Evolutionary conservation across 2,329 filamentous ascomycete genomes (phyloP).

Genomic region (Xylariaceae sp.): DNA sequence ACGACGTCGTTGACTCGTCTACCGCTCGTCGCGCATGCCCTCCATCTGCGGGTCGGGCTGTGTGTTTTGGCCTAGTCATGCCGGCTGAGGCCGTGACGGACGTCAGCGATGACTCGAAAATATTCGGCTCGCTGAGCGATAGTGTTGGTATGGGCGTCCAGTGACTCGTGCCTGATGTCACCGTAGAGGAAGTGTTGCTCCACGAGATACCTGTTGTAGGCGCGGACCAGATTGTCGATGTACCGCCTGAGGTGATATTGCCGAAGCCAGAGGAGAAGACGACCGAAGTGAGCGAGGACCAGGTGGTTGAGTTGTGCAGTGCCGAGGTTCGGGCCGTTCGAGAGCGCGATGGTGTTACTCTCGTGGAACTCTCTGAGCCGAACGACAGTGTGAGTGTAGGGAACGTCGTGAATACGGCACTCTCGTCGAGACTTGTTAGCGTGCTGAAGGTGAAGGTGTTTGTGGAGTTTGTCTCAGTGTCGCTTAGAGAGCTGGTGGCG

Average conservation of each 20-base stretch:
- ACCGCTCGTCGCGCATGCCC: no score
- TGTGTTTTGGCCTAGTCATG: no score
- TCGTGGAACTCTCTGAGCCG: slow-evolving; percentile 1
- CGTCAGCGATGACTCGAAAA: slow-evolving; percentile 3
- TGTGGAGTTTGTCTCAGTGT: not conserved
- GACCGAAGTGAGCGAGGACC: slow-evolving; percentile 5
- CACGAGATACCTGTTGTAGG: slow-evolving; percentile 12
- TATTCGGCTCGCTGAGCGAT: not conserved
- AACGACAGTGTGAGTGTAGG: not conserved
- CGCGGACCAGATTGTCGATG: slow-evolving; percentile 2
- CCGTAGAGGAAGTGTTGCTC: slow-evolving; percentile 17
- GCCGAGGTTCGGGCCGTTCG: not conserved
- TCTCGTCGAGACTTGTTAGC: not conserved
- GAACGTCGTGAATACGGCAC: not conserved
- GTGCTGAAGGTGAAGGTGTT: not conserved
- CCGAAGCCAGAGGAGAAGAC: not conserved
- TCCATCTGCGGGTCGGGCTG: no score
- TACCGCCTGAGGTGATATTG: not conserved
- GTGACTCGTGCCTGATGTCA: slow-evolving; percentile 2
- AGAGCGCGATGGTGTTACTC: not conserved
- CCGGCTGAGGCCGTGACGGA: slow-evolving; percentile 5
- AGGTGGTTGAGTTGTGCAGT: not conserved
- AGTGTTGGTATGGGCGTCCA: slow-evolving; percentile 5
- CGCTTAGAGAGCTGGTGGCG: no score
- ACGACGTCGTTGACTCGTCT: no score